Evolutionary conservation across 805 yeast genomes (phyloP), one percentile per base, ranked within the genome.

Genomic region (Yamadazyma ubonensis): DNA sequence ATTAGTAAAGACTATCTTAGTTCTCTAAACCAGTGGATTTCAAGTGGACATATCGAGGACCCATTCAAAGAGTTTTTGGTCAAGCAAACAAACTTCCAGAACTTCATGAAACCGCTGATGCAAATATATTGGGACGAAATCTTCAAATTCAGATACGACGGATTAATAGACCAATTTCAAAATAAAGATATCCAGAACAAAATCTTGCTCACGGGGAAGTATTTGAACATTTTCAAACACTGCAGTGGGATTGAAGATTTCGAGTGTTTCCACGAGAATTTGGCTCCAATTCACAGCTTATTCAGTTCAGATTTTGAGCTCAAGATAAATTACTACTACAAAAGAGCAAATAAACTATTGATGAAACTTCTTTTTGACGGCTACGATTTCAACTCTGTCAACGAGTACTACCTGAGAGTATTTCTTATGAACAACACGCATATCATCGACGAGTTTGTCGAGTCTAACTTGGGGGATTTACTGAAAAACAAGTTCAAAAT

Each of bases 1-100:
- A 76, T 88, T 1, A 79, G 95, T 27, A 52, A 46, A 22, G 78
- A 78, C 28, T 93, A 87, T 52, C 67, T 86, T 14, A 49, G 49
- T 1, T 83, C 85, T 79, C 65, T 93, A 7, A 81, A 84, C 49
- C 56, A 65, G n/a, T 93, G 99, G 99, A 68, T 91, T 12, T 70
- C 73, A 4, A 64, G 71, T 35, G 99, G 99, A 0, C 65, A 68
- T 5, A 67, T 93, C 7, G 73, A 77, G 46, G 99, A 93, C 51
- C 87, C 86, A 0, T 79, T 78, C 54, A 79, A 81, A 28, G 99
- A 91, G 58, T 93, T 93, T 56, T 63, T 89, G 54, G 77, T 93
- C n/a, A 71, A 76, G 20, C 65, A 73, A 49, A 62, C 63, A 28
- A 49, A 49, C 22, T 55, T 59, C 11, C 31, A 47, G n/a, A 47